A percentile compares a stretch with the other conserved stretches of the same genome.
Evolutionary conservation across 352 stramenopile species (phyloP).

Genomic region (Pilasporangium apinafurcum): DNA sequence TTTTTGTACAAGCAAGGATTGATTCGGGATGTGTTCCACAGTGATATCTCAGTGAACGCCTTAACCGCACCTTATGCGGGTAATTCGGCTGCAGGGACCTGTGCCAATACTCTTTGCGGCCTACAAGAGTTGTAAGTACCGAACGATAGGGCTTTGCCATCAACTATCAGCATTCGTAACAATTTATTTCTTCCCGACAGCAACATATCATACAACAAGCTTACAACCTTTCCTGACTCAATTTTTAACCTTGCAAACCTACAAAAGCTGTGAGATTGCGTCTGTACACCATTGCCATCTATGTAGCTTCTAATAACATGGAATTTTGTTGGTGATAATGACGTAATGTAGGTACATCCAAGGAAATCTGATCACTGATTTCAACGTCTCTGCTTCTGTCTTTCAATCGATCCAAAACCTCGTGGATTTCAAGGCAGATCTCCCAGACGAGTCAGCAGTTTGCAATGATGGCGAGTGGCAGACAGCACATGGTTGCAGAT

Average conservation of each 20-base stretch:
- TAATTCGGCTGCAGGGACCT: slow-evolving; percentile 10
- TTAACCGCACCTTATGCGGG: slow-evolving; percentile 21
- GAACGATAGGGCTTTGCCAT: too few species aligned
- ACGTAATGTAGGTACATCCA: slow-evolving; percentile 11
- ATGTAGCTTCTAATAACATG: background rate
- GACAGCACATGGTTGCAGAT: slow-evolving; percentile 17
- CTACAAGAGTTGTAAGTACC: slow-evolving; percentile 25
- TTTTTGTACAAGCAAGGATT: background rate
- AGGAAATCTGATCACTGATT: slow-evolving; percentile 24
- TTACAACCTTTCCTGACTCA: slow-evolving; percentile 13
- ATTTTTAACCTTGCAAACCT: slow-evolving; percentile 18
- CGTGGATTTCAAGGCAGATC: slow-evolving; percentile 20
- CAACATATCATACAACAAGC: slow-evolving; percentile 33
- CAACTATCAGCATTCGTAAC: background rate
- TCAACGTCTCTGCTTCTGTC: slow-evolving; percentile 21
- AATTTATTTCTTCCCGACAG: slow-evolving; percentile 5
- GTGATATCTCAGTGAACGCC: slow-evolving; percentile 35
- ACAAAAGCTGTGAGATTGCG: slow-evolving; percentile 18
- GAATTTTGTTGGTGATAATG: background rate
- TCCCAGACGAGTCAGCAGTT: slow-evolving; percentile 8
- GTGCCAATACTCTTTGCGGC: slow-evolving; percentile 11
- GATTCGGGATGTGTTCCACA: slow-evolving; percentile 9
- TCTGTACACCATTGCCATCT: background rate
- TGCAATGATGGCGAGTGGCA: slow-evolving; percentile 23
- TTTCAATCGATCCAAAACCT: slow-evolving; percentile 23